Percentiles rank a stretch among this genome's conserved stretches.
These are phyloP conservation scores for Bertia moriformis DNA, from an alignment of 2,329 filamentous ascomycete species.

Conservation along the genomic window DNA sequence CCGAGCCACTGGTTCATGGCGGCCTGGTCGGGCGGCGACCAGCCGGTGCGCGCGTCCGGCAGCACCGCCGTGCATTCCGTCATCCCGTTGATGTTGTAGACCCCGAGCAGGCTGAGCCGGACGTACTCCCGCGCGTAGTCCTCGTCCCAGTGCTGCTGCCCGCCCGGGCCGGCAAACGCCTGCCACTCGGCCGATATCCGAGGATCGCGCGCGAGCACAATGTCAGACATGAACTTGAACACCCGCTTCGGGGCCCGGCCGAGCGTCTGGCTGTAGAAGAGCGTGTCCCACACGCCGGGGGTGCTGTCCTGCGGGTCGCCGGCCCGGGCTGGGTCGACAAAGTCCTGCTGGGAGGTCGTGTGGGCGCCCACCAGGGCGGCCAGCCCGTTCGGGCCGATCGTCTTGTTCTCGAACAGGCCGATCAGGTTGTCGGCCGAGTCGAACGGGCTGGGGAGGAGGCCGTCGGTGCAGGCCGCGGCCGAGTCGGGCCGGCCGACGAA, in stretches of 20 bases:
- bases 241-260: slow-evolving; percentile 10
- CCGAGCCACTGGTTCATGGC: slow-evolving; percentile 1
- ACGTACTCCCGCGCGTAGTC: slow-evolving; percentile 2
- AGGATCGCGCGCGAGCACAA: slow-evolving; percentile 9
- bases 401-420: slow-evolving; percentile 30
- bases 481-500: slow-evolving; percentile 32
- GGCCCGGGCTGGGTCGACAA: slow-evolving; percentile 21
- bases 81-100: background rate
- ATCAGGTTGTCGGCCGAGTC: slow-evolving; percentile 25
- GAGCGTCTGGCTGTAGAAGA: slow-evolving; percentile 28
- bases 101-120: slow-evolving; percentile 2
- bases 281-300: slow-evolving; percentile 30
- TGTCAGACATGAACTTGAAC: slow-evolving; percentile 17
- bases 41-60: background rate
- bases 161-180: slow-evolving; percentile 8
- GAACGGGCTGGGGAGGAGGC: slow-evolving; percentile 26
- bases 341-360: slow-evolving; percentile 28
- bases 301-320: slow-evolving; percentile 29
- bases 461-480: slow-evolving; percentile 19
- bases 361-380: slow-evolving; percentile 40
- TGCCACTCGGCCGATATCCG: slow-evolving; percentile 9
- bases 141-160: slow-evolving; percentile 7
- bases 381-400: slow-evolving; percentile 30
- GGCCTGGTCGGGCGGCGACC: background rate
- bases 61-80: slow-evolving; percentile 1